These are phyloP conservation scores for Collybia mongolica DNA, from an alignment of 768 basidiomycete species.

Conservation along the genomic window DNA sequence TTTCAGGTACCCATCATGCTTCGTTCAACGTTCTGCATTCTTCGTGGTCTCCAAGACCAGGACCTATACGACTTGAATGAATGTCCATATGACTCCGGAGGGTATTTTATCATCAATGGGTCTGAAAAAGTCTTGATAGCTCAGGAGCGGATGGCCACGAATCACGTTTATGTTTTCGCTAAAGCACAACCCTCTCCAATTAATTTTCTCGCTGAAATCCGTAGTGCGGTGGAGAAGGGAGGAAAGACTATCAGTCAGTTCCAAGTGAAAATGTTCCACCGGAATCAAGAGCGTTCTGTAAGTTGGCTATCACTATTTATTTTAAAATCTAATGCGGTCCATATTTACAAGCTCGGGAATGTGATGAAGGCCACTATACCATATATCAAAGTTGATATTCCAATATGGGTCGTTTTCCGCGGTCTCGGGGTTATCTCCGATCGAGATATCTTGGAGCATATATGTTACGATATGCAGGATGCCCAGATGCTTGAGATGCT, in stretches of 20 bases:
- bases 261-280: constrained; percentile 95
- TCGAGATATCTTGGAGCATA: constrained; percentile 95
- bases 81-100: constrained; percentile 98
- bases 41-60: constrained; percentile 73
- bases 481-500: constrained; percentile 96
- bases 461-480: constrained; percentile 97
- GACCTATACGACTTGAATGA: constrained; percentile 92
- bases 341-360: constrained; percentile 64
- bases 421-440: constrained; percentile 97
- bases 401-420: constrained; percentile 98
- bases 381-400: constrained; percentile 97
- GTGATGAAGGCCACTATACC: constrained; percentile 97
- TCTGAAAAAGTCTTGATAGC: constrained; percentile 99
- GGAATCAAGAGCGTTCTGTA: constrained; percentile 86
- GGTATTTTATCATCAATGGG: constrained; percentile 99
- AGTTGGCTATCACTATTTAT: constrained; percentile 27
- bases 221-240: constrained; percentile 95
- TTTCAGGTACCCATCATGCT: constrained; percentile 95
- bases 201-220: constrained; percentile 94
- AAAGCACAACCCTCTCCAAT: constrained; percentile 97
- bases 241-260: constrained; percentile 98
- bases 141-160: constrained; percentile 98
- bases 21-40: constrained; percentile 91
- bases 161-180: constrained; percentile 98
- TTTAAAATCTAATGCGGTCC: constrained; percentile 7